Evolutionary conservation across 352 stramenopile species (phyloP).

Genomic region (Elongisporangium undulatum): DNA sequence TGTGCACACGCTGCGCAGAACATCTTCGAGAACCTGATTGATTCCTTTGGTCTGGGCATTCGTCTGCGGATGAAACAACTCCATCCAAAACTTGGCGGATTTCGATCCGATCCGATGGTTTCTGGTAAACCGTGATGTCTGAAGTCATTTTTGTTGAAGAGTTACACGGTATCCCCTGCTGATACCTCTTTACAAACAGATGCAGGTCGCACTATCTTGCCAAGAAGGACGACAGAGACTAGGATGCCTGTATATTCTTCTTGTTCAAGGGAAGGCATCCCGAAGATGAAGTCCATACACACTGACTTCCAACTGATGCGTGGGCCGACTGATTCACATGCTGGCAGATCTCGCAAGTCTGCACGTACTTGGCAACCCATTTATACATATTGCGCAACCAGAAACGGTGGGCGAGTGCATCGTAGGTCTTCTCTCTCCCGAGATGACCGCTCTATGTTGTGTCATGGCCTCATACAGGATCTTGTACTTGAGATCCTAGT

Average conservation of each 20-base stretch:
- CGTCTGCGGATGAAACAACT: conserved; percentile 18
- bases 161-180: background rate
- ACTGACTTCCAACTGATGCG: conserved; percentile 16
- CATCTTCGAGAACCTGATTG: conserved; percentile 11
- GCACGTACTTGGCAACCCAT: conserved; percentile 11
- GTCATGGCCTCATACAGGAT: conserved; percentile 11
- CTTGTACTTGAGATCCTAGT: conserved; percentile 14
- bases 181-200: conserved; percentile 11
- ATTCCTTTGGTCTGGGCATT: conserved; percentile 15
- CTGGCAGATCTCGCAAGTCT: conserved; percentile 15
- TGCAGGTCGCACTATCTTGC: conserved; percentile 14
- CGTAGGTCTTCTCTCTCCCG: conserved; percentile 15
- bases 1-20: conserved; percentile 17
- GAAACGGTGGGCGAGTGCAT: background rate
- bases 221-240: conserved; percentile 15
- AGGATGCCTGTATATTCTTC: conserved; percentile 12
- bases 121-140: conserved; percentile 8
- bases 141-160: conserved; percentile 13
- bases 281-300: conserved; percentile 21
- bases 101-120: conserved; percentile 10
- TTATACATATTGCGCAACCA: conserved; percentile 20
- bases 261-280: background rate
- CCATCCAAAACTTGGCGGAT: conserved; percentile 13
- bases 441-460: conserved; percentile 6
- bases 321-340: conserved; percentile 7